These are phyloP conservation scores for Pelargonium nanum DNA, from an alignment of 345 rosid genomes.

Conservation along the genomic window DNA sequence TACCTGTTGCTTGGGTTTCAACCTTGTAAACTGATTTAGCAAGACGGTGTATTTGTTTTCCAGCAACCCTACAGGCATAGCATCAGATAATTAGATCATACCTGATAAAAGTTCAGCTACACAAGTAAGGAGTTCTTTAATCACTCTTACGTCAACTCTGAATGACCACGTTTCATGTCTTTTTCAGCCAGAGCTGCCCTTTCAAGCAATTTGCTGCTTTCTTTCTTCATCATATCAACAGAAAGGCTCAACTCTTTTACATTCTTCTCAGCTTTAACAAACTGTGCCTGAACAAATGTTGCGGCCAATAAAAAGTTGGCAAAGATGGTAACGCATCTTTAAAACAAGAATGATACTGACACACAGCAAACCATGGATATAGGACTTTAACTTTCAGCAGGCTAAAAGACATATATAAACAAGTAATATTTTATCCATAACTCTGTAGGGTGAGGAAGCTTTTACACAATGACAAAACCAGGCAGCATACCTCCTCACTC, in stretches of 20 bases:
- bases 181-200: slow-evolving; percentile 81
- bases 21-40: slow-evolving; percentile 65
- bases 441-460: not conserved
- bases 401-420: slow-evolving; percentile 3
- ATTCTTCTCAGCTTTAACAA: slow-evolving; percentile 67
- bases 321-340: not conserved
- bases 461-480: not conserved
- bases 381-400: slow-evolving; percentile 1
- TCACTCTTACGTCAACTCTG: slow-evolving; percentile 54
- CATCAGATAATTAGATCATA: slow-evolving; percentile 5
- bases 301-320: slow-evolving; percentile 12
- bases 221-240: slow-evolving; percentile 78
- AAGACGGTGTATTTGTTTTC: slow-evolving; percentile 55
- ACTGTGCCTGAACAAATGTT: slow-evolving; percentile 47
- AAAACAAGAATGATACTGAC: not conserved
- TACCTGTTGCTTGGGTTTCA: slow-evolving; percentile 74
- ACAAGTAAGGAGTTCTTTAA: not conserved
- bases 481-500: slow-evolving; percentile 74
- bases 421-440: not conserved
- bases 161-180: slow-evolving; percentile 65
- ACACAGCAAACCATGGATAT: not conserved
- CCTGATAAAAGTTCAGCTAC: slow-evolving; percentile 3
- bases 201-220: slow-evolving; percentile 75
- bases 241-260: slow-evolving; percentile 62
- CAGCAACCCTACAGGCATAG: slow-evolving; percentile 50